phyloP scores from a whole-genome alignment of 257 asterid genomes.

The Penstemon eatonii region DNA sequence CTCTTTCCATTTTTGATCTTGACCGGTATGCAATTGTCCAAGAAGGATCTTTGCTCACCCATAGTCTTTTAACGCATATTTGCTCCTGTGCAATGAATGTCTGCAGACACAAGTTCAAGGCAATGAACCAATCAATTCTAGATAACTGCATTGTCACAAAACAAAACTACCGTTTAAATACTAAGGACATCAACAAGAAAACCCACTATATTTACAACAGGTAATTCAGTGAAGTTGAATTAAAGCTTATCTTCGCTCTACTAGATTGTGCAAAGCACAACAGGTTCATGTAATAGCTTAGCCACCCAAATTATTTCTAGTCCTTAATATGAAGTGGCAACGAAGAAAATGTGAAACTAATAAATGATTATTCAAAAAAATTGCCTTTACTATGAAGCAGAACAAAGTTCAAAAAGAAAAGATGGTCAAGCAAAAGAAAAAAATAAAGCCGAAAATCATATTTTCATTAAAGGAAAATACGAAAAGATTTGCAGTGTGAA shows the following conservation, averaged over 20 bases:
- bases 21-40: constrained; percentile 77
- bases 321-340: background rate
- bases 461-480: no score
- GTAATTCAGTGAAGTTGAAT: constrained; percentile 17
- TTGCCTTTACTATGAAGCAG: no score
- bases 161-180: constrained; percentile 12
- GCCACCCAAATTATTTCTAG: constrained; percentile 5
- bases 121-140: constrained; percentile 17
- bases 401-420: no score
- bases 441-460: no score
- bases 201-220: background rate
- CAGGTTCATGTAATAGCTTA: background rate
- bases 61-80: constrained; percentile 67
- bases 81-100: constrained; percentile 95
- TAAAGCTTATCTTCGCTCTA: constrained; percentile 1
- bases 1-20: constrained; percentile 50
- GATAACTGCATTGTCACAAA: constrained; percentile 14
- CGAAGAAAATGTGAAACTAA: background rate
- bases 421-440: no score
- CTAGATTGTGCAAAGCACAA: constrained; percentile 15
- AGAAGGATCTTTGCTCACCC: constrained; percentile 60
- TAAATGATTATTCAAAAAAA: background rate
- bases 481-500: no score
- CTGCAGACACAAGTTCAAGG: constrained; percentile 48
- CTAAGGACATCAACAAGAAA: constrained; percentile 15